Evolutionary conservation across 306 rosid genomes (phyloP).

Genomic region (Fragaria iinumae): DNA sequence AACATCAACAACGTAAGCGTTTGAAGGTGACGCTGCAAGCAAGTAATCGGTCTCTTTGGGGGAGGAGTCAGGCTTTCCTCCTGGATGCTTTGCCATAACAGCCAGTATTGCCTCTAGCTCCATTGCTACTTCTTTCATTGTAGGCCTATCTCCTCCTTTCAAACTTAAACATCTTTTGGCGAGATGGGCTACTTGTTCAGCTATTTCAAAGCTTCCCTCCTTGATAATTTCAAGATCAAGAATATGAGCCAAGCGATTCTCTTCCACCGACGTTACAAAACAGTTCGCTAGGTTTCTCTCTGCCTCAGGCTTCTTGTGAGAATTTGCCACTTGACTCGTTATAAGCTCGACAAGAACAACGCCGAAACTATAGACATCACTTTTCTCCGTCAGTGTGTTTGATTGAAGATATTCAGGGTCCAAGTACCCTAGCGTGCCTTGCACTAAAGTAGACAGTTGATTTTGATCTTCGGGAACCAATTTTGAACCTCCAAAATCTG

Average conservation of each 20-base stretch:
- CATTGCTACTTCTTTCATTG: no score
- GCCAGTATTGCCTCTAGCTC: background rate
- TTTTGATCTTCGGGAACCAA: no score
- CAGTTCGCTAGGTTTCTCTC: background rate
- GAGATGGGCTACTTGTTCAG: background rate
- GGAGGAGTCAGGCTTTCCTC: background rate
- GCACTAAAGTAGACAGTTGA: no score
- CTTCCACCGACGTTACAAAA: background rate
- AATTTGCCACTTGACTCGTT: no score
- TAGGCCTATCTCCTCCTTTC: background rate
- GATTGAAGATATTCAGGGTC: no score
- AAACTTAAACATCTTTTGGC: slow-evolving; percentile 14
- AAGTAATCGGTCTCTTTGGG: background rate
- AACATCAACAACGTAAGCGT: background rate
- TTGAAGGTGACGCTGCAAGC: background rate
- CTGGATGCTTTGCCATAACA: background rate
- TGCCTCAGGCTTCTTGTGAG: no score
- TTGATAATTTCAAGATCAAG: background rate
- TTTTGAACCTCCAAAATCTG: no score
- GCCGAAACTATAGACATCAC: no score
- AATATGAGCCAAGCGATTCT: background rate
- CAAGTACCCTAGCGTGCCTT: no score
- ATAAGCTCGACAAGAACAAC: no score
- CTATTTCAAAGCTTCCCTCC: background rate
- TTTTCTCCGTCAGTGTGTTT: no score